These are phyloP conservation scores for Hymenoscyphus infarciens DNA, from an alignment of 2,329 filamentous ascomycete genomes.

Conservation along the genomic window DNA sequence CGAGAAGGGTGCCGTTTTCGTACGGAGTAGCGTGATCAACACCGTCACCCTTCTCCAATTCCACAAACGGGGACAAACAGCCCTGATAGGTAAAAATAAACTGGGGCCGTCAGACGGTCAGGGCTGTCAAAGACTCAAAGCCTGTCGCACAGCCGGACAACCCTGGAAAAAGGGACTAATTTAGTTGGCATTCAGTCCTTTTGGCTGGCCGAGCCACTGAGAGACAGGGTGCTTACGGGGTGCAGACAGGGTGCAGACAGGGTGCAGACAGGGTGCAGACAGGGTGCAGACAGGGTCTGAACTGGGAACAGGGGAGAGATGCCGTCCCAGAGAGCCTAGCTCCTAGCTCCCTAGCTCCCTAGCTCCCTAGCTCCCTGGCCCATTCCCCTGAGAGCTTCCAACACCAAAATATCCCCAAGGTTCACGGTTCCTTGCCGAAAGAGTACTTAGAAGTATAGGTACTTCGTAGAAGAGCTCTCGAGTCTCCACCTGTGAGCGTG, in stretches of 20 bases:
- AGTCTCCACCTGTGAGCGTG: neutral
- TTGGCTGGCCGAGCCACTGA: neutral
- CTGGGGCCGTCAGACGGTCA: neutral
- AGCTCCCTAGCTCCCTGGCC: too few species aligned
- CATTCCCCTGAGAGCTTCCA: conserved; percentile 2
- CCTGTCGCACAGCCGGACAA: neutral
- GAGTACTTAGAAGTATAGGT: too few species aligned
- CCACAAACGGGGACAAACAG: neutral
- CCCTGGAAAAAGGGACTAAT: neutral
- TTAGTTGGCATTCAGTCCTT: neutral
- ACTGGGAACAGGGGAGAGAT: neutral
- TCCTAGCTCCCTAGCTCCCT: too few species aligned
- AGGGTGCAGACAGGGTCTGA: neutral
- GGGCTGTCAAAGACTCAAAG: neutral
- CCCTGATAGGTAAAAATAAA: neutral
- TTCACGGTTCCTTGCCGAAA: conserved; percentile 3
- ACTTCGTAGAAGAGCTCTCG: neutral
- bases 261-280: neutral
- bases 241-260: neutral
- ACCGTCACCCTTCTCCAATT: neutral
- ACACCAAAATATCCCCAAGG: conserved; percentile 4
- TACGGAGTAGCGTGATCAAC: conserved; percentile 4
- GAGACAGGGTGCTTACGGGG: neutral
- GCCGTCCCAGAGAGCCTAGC: neutral
- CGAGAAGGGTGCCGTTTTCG: neutral